These are phyloP conservation scores for Prosopis cineraria DNA, from an alignment of 306 rosid genomes.

Conservation along the genomic window DNA sequence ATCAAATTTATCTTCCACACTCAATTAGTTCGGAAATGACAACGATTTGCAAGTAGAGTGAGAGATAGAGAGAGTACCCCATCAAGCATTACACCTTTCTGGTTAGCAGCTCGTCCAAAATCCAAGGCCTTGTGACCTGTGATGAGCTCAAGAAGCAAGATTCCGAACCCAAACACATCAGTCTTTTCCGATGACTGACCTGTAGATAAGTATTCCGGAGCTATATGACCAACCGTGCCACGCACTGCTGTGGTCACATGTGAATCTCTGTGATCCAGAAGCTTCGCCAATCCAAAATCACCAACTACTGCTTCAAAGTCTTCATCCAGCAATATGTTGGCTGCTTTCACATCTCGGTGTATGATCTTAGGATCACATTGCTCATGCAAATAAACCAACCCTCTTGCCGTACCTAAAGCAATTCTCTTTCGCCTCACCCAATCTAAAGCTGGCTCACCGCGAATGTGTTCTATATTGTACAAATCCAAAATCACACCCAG, in stretches of 20 bases:
- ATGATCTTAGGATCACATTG: slow-evolving; percentile 97
- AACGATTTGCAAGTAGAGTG: background rate
- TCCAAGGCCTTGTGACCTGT: slow-evolving; percentile 97
- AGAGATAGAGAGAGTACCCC: slow-evolving; percentile 59
- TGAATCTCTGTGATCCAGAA: slow-evolving; percentile 93
- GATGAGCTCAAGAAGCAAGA: slow-evolving; percentile 89
- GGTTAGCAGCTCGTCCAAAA: slow-evolving; percentile 93
- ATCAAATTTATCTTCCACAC: too few relatives aligned
- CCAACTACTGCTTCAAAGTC: slow-evolving; percentile 97
- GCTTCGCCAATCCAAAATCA: slow-evolving; percentile 98
- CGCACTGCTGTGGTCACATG: slow-evolving; percentile 99
- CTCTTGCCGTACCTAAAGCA: slow-evolving; percentile 98
- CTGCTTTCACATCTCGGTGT: slow-evolving; percentile 98
- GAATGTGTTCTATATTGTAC: slow-evolving; percentile 66
- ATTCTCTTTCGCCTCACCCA: slow-evolving; percentile 90
- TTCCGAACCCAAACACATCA: slow-evolving; percentile 96
- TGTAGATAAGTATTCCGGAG: slow-evolving; percentile 92
- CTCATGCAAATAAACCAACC: slow-evolving; percentile 93
- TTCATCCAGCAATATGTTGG: slow-evolving; percentile 93
- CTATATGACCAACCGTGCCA: slow-evolving; percentile 96
- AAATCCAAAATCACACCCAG: slow-evolving; percentile 38
- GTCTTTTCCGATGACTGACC: slow-evolving; percentile 99
- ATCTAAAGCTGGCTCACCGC: slow-evolving; percentile 82
- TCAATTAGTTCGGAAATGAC: background rate
- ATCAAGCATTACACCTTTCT: slow-evolving; percentile 96